Evolutionary conservation across 169 alveolate species (phyloP), one percentile per base, ranked within the genome.

Genomic region (Plasmodium gonderi): DNA sequence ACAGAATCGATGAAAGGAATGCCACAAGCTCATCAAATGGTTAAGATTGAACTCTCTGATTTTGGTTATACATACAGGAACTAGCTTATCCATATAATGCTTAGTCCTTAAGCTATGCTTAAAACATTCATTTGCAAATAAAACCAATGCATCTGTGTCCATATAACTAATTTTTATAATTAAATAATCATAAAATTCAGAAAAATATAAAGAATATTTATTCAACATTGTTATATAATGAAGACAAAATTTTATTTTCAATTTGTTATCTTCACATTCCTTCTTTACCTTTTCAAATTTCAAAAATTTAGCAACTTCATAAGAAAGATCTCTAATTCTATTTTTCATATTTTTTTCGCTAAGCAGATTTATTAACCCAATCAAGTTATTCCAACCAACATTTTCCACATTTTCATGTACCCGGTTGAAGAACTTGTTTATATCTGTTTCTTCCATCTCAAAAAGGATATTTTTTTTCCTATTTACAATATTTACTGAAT

Each of bases 1-100:
- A 14, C 83, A 74, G 77, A 83, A 83, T 8, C 92, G 83, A 49
- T 83, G 92, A 42, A 83, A 83, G 17, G 83, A 83, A 49, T 83
- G 44, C n/a, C 9, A 69, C 33, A 83, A 17, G 12, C 78, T 44
- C 31, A 64, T 42, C 36, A 83, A 7, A 14, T 68, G 42, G 3
- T 72, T n/a, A 12, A 68, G 12, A 8, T 47, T 51, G 31, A 83
- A 83, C 29, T n/a, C 60, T 11, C 31, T 26, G 1, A 83, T n/a
- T 36, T 33, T 83, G 11, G 54, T 12, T 20, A 83, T 26, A 83
- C 92, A 83, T 29, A 83, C 12, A 11, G 31, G 23, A 33, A 33
- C 69, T 9, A 72, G 42, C 14, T 49, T 69, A 64, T 83, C 92
- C 23, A 83, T 5, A 20, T 83, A 72, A 83, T 83, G 92, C 11